Base-by-base conservation (phyloP, 2,329 filamentous ascomycete genomes). In the Aspergillus oerlinghausenensis region DNA sequence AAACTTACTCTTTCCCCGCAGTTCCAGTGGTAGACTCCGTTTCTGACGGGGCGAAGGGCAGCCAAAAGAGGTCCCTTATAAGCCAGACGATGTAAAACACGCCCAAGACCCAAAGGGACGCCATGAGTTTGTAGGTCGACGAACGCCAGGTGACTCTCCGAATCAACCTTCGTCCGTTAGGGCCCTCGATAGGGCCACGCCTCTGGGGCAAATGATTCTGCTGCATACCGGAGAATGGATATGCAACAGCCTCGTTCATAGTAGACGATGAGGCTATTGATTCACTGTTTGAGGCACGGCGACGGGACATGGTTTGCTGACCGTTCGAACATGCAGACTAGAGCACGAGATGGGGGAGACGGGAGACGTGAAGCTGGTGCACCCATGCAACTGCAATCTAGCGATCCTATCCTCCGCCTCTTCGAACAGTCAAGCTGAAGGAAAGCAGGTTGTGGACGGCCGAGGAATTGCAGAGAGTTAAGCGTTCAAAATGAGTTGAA, bases 111-210 rank as follows among this genome's bases (percentile, higher is more conserved):
- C 73, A 75, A 21, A 75, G 62, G 42, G 70, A 74, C 6, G 73
- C 72, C 64, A 75, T 68, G 45, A 75, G 62, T 59, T 74, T 75
- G 66, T 75, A 75, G 21, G 73, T 74, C 17, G 73, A 75, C 11
- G 73, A 75, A 38, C 73, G 72, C 73, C 73, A 75, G 61, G 73
- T 75, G 61, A 75, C 72, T 59, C 73, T 67, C 32, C 73, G 72
- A 58, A 73, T 72, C 42, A 75, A 62, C 51, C 71, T 67, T 43
- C 72, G 70, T 57, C 73, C 73, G 63, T 71, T 66, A 35, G 73
- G 73, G n/a, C 71, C 72, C 59, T 75, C 73, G 60, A 75, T 74
- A 48, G 72, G 73, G 9, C 71, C 73, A 45, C 71, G 67, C 50
- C 68, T 71, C 54, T 60, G 68, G 43, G 62, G 63, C 51, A 58